Evolutionary conservation across 208 protist species (phyloP), one percentile per base, ranked within the genome.

Genomic region (Acanthamoeba royreba): DNA sequence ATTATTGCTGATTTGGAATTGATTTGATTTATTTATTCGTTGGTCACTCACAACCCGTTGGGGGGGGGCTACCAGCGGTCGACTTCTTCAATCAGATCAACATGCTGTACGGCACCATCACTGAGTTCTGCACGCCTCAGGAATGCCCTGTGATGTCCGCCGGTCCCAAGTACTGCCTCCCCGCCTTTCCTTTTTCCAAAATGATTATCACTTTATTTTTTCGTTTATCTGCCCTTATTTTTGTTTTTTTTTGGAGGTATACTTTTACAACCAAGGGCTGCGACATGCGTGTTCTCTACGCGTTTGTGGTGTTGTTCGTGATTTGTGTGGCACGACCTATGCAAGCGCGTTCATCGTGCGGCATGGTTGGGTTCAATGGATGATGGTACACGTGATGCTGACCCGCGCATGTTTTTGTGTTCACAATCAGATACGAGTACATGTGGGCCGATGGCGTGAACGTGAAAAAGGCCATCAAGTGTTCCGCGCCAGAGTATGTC

Each of bases 11-110:
- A 28, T 17, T 22, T 28, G 19, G 19, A 17, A 61, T 28, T 61
- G 25, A 61, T 61, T 61, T 61, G 17, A 17, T 22, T 17, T 61
- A 25, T 61, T 61, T 28, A 17, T 61, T 22, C 52, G 19, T 61
- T 61, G 19, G 17, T 61, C n/a, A n/a, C n/a, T n/a, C n/a, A n/a
- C n/a, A n/a, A n/a, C n/a, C n/a, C n/a, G n/a, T n/a, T n/a, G n/a
- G n/a, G n/a, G n/a, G n/a, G n/a, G n/a, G n/a, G n/a, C n/a, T n/a
- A n/a, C n/a, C 53, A 96, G 95, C 98, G 1, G 98, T 99, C 4
- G 99, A 99, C 94, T 99, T 99, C 94, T 99, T 99, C 97, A 99
- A 99, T 97, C 99, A 99, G 91, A 99, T 99, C 8, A 99, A 99
- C 92, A 97, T 99, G 83, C 95, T 99, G 25, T 99, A 99, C 93